Percentiles rank a stretch among this genome's conserved stretches.
These are phyloP conservation scores for Chlorophyllum brunneum DNA, from an alignment of 768 basidiomycete species.

Conservation along the genomic window DNA sequence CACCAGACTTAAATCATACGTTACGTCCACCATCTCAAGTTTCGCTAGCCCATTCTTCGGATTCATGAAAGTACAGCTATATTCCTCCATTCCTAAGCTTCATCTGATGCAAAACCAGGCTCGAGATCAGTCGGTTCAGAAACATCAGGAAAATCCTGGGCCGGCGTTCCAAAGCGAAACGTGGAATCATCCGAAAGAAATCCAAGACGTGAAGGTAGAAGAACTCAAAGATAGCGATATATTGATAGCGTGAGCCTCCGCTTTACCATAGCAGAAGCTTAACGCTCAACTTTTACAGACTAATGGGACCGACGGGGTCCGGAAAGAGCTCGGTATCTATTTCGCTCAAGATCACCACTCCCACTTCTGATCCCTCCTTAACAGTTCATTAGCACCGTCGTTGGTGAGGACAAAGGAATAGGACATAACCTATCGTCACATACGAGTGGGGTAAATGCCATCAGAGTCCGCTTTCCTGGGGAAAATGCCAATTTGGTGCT, in stretches of 20 bases:
- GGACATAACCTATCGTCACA: slow-evolving; percentile 29
- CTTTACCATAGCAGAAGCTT: background rate
- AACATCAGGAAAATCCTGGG: background rate
- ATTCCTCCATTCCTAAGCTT: background rate
- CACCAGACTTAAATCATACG: background rate
- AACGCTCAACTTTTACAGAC: background rate
- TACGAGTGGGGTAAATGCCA: slow-evolving; percentile 23
- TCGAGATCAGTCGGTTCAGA: background rate
- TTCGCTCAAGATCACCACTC: background rate
- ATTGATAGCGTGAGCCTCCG: background rate
- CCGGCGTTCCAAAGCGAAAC: background rate
- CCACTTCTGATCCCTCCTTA: background rate
- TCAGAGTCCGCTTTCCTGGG: background rate
- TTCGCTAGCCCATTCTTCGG: background rate
- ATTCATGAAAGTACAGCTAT: background rate
- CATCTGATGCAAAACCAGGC: background rate
- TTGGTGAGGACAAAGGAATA: slow-evolving; percentile 24
- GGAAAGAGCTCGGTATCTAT: slow-evolving; percentile 17
- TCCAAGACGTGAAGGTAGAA: background rate
- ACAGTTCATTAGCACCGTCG: slow-evolving; percentile 32
- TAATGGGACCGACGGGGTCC: slow-evolving; percentile 16
- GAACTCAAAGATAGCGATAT: slow-evolving; percentile 1
- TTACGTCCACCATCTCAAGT: background rate
- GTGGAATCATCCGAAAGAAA: background rate
- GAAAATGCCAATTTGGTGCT: slow-evolving; percentile 13